Base-by-base conservation (phyloP, 768 basidiomycete species). In the Solioccasus polychromus region DNA sequence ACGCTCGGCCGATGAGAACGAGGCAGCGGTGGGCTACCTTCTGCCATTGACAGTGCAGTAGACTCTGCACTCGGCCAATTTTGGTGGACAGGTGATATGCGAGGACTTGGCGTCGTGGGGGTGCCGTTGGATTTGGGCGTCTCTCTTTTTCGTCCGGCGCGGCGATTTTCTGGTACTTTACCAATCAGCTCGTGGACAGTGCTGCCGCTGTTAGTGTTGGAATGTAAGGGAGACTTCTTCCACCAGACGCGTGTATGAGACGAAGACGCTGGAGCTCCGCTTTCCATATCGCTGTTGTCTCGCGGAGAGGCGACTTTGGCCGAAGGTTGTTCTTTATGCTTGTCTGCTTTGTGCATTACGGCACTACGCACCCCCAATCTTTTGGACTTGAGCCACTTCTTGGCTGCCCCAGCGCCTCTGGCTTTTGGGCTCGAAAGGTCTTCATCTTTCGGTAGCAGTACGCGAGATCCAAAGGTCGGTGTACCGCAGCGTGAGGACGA, bases 401-500 rank as follows among this genome's bases (percentile, higher is more conserved):
- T 62, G 2, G 59, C 61, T 29, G 42, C 44, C 3, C 39, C 42
- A 8, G 46, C 25, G 3, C 51, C 52, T 35, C 57, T 58, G 5
- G 30, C 24, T 26, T 51, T 52, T 11, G 44, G 29, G 34, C 38
- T 50, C 9, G 47, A 51, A 8, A 64, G 43, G 9, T 64, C 62
- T 31, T 66, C 60, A 2, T 55, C 57, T 39, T 50, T 56, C 9
- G 63, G 63, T 6, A 67, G 30, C 14, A 41, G 28, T n/a, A 50
- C 68, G 26, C 72, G 70, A 2, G 81, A 82, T 12, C 80, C 82
- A 51, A 82, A 81, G 2, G 81, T 80, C 9, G 81, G 80, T 3
- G 81, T 81, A 9, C 75, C 78, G 49, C 79, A 82, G 30, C 79
- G 68, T 4, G 79, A 80, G 30, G 68, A 71, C 18, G 74, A 69